These are phyloP conservation scores for Lasiosphaeria miniovina DNA, from an alignment of 495 filamentous ascomycete species.

Conservation along the genomic window DNA sequence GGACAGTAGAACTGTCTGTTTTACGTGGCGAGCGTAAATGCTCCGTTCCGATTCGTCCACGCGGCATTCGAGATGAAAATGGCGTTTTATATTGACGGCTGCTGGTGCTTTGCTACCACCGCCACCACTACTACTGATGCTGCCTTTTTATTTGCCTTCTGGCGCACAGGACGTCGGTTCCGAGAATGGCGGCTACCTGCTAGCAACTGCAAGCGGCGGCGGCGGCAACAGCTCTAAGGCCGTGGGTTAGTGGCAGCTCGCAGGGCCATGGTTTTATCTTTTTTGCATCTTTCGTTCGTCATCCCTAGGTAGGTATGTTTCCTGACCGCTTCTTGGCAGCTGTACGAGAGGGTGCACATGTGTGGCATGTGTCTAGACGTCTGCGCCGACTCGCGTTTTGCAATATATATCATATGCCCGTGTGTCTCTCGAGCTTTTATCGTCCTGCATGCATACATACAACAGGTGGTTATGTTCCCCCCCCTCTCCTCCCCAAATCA, in stretches of 20 bases:
- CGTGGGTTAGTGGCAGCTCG: not conserved
- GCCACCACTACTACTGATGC: too few relatives aligned
- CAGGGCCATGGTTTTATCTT: not conserved
- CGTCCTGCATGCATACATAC: slow-evolving; percentile 6
- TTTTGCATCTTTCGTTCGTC: not conserved
- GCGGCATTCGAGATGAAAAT: too few relatives aligned
- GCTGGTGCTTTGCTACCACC: too few relatives aligned
- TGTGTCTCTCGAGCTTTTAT: slow-evolving; percentile 9
- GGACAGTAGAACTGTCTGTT: too few relatives aligned
- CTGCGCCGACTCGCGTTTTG: not conserved
- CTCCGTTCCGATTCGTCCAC: too few relatives aligned
- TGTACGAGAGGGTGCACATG: not conserved
- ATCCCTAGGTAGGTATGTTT: not conserved
- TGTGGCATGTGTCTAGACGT: not conserved
- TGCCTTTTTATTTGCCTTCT: too few relatives aligned
- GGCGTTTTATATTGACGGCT: too few relatives aligned
- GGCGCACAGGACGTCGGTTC: too few relatives aligned
- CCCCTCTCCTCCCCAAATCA: not conserved
- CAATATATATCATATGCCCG: slow-evolving; percentile 1
- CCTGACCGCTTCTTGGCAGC: slow-evolving; percentile 10
- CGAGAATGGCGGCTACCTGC: too few relatives aligned
- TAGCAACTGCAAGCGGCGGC: too few relatives aligned
- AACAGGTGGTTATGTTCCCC: not conserved
- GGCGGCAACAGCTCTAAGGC: too few relatives aligned
- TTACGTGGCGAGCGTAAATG: too few relatives aligned